These are phyloP conservation scores for Helotiales sp. DNA, from an alignment of 2,329 filamentous ascomycete species.

Conservation along the genomic window DNA sequence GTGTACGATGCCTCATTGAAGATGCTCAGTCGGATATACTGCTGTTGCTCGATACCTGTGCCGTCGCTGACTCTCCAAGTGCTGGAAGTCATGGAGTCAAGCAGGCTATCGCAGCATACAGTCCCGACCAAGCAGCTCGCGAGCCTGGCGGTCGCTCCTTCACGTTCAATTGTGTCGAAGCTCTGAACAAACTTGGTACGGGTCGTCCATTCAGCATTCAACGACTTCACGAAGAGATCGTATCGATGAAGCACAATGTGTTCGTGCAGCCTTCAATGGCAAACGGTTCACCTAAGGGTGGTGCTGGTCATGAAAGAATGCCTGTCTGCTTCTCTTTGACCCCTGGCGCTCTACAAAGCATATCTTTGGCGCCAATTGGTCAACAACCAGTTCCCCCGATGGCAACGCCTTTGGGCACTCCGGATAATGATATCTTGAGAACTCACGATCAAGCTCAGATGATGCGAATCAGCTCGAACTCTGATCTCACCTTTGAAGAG, in stretches of 20 bases:
- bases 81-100: slow-evolving; percentile 57
- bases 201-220: slow-evolving; percentile 58
- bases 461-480: slow-evolving; percentile 30
- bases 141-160: slow-evolving; percentile 55
- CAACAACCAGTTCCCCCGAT: slow-evolving; percentile 33
- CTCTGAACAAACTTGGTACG: slow-evolving; percentile 52
- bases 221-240: slow-evolving; percentile 55
- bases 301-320: slow-evolving; percentile 35
- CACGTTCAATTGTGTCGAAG: slow-evolving; percentile 56
- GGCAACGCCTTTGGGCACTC: slow-evolving; percentile 29
- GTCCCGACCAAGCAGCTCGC: slow-evolving; percentile 48
- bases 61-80: slow-evolving; percentile 50
- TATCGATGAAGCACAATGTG: slow-evolving; percentile 39
- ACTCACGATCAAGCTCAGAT: slow-evolving; percentile 25
- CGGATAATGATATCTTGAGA: slow-evolving; percentile 28
- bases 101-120: slow-evolving; percentile 62
- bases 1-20: slow-evolving; percentile 61
- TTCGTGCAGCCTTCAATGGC: slow-evolving; percentile 43
- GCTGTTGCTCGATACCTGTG: slow-evolving; percentile 62
- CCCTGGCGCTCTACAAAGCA: slow-evolving; percentile 50
- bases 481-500: slow-evolving; percentile 62
- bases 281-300: slow-evolving; percentile 45
- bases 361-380: slow-evolving; percentile 48
- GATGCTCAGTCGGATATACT: slow-evolving; percentile 64
- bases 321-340: slow-evolving; percentile 58